Percentiles rank a stretch among this genome's conserved stretches.
phyloP scores from a whole-genome alignment of 2,329 filamentous ascomycete genomes.

The Fusarium longipes region DNA sequence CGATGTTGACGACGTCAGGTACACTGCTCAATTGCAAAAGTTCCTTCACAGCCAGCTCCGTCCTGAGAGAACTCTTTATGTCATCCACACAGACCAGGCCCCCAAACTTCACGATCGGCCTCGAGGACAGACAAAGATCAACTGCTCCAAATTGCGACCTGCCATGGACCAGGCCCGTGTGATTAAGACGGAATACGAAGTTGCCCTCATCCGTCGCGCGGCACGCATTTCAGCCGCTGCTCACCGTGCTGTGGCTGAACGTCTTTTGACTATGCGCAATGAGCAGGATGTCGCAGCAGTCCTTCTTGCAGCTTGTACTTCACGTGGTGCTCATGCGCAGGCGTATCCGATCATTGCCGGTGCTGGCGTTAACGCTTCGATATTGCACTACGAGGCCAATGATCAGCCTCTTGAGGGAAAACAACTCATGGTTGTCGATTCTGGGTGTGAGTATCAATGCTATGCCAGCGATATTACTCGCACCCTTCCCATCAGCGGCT shows the following conservation, averaged over 20 bases:
- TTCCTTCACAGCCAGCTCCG: constrained; percentile 55
- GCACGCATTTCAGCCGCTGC: constrained; percentile 82
- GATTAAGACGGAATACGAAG: constrained; percentile 86
- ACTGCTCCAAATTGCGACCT: constrained; percentile 66
- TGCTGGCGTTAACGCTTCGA: constrained; percentile 82
- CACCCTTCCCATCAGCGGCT: constrained; percentile 80
- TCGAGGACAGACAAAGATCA: constrained; percentile 54
- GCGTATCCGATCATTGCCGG: constrained; percentile 92
- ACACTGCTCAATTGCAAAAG: constrained; percentile 64
- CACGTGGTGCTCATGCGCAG: constrained; percentile 78
- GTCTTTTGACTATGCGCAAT: constrained; percentile 72
- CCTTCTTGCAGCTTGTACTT: constrained; percentile 78
- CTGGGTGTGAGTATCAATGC: constrained; percentile 84
- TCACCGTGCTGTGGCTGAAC: constrained; percentile 77
- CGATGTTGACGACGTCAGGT: constrained; percentile 78
- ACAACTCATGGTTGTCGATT: constrained; percentile 85
- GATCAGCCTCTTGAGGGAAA: constrained; percentile 75
- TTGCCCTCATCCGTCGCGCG: constrained; percentile 82
- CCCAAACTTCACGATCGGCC: constrained; percentile 53
- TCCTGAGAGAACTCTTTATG: constrained; percentile 56
- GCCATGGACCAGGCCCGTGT: constrained; percentile 86
- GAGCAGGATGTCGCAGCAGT: constrained; percentile 87
- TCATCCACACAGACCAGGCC: constrained; percentile 62
- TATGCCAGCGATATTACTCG: constrained; percentile 94
- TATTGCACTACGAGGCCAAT: constrained; percentile 88